These are phyloP conservation scores for Inonotus obliquus DNA, from an alignment of 1,284 basidiomycete genomes.

Conservation along the genomic window DNA sequence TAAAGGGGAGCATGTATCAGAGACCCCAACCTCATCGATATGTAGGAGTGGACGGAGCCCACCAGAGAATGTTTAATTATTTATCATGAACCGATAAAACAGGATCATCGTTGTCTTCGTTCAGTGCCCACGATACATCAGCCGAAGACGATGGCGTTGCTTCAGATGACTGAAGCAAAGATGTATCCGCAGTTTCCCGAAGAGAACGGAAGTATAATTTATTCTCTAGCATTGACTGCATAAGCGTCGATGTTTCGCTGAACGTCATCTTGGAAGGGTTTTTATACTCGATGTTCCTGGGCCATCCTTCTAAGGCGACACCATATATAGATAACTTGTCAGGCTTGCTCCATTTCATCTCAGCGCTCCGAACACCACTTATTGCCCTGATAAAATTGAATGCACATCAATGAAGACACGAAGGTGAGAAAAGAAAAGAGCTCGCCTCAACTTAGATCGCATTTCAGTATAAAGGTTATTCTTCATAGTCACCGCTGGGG, in stretches of 20 bases:
- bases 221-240: constrained; percentile 3
- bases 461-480: constrained; percentile 48
- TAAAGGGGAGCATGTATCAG: neutral
- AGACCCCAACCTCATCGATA: neutral
- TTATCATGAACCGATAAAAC: neutral
- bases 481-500: constrained; percentile 40
- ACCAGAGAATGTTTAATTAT: neutral
- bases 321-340: constrained; percentile 48
- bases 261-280: constrained; percentile 54
- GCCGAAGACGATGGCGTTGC: neutral
- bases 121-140: constrained; percentile 13
- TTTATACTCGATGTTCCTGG: constrained; percentile 45
- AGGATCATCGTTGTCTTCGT: neutral
- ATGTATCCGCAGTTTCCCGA: neutral
- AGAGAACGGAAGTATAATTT: constrained; percentile 5
- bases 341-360: constrained; percentile 71
- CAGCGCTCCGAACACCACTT: constrained; percentile 55
- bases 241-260: constrained; percentile 13
- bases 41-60: neutral
- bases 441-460: constrained; percentile 48
- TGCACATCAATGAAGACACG: neutral
- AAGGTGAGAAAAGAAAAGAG: neutral
- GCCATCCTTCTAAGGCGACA: constrained; percentile 61
- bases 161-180: neutral
- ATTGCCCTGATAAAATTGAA: constrained; percentile 33